Evolutionary conservation across 129 eudicot genomes (phyloP), one percentile per base, ranked within the genome.

Genomic region (Oenanthe sinensis): DNA sequence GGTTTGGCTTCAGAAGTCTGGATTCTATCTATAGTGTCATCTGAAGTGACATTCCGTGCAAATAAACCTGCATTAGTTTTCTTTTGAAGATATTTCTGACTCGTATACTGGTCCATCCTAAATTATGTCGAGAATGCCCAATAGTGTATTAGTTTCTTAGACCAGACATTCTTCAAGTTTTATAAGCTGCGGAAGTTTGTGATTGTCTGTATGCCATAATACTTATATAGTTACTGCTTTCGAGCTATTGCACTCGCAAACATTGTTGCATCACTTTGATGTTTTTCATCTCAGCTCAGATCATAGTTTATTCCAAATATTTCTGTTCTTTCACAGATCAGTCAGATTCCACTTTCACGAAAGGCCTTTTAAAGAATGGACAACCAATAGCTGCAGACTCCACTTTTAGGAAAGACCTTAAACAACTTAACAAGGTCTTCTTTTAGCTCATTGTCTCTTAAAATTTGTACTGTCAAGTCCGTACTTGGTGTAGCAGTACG

Each of bases 351-450:
- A 79, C 78, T 71, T 50, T 37, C 36, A 20, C 60, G 42, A 54
- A 79, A 54, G 81, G 75, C 40, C 77, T 30, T 15, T 76, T 80
- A 26, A 69, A 46, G 67, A 87, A 73, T 43, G 46, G 43, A 39
- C 83, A 86, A 16, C 49, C 81, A 47, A 77, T 45, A 71, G 74
- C 65, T 72, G 67, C 63, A 22, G 86, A 90, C 78, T n/a, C 36
- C 68, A 60, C 68, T 30, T 60, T n/a, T 60, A 0, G 68, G 24
- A 60, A 60, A 60, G 68, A 60, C 36, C 33, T n/a, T 2, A 79
- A 75, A 75, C 81, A 88, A 77, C 83, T 74, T 75, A 79, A 77
- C 13, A 79, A 90, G 96, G 92, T 90, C 77, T 67, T 83, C 79
- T 79, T 48, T 76, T 43, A 8, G 81, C 15, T 22, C 72, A 75